These are phyloP conservation scores for Nepenthes gracilis DNA, from an alignment of 148 eudicot species.

Conservation along the genomic window DNA sequence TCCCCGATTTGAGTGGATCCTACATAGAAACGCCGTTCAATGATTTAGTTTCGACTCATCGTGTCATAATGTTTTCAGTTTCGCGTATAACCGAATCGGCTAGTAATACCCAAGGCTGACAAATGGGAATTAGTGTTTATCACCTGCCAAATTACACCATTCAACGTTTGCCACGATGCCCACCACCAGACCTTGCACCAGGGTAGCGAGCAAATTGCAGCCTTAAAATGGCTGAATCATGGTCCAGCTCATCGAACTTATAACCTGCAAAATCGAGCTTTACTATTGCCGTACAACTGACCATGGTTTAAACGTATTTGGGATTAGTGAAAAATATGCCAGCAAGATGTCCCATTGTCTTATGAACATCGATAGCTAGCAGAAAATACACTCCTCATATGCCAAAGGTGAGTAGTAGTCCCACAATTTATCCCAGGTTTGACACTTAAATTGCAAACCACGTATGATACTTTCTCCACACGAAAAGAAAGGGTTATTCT, in stretches of 20 bases:
- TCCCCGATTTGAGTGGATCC: background rate
- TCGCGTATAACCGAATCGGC: background rate
- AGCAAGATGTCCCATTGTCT: background rate
- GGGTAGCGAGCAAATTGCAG: conserved; percentile 84
- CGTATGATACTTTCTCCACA: no score
- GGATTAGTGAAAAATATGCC: background rate
- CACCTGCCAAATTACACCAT: background rate
- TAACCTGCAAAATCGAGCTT: conserved; percentile 90
- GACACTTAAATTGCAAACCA: no score
- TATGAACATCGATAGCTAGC: background rate
- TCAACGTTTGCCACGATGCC: conserved; percentile 58
- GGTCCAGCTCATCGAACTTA: conserved; percentile 77
- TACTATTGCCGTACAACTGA: conserved; percentile 27
- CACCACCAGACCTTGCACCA: conserved; percentile 58
- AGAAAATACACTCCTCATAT: background rate
- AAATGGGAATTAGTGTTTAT: background rate
- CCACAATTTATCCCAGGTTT: no score
- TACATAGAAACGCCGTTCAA: background rate
- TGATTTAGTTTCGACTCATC: background rate
- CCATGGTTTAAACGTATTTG: conserved; percentile 1
- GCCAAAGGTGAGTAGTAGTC: background rate
- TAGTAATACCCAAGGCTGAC: background rate
- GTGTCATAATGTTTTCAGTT: background rate
- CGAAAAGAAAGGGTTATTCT: no score
- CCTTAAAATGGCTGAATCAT: conserved; percentile 52